Base-by-base conservation (phyloP, 495 filamentous ascomycete species). In the Rostrohypoxylon terebratum region DNA sequence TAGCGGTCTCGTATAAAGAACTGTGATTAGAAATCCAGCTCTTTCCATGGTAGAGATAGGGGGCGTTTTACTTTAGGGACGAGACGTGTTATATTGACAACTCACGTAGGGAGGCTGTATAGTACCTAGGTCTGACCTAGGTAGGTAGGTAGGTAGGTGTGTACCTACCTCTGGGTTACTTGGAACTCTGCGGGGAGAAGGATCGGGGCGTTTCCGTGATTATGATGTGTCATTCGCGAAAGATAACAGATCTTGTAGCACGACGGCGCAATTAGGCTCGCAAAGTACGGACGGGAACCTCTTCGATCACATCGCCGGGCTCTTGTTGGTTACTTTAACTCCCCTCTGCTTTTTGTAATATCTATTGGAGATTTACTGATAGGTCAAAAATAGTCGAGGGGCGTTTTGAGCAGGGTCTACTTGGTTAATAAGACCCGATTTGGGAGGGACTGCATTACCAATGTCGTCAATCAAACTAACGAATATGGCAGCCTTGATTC, bases 201-300 rank as follows among this genome's bases (percentile, higher is more conserved):
- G 21, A 28, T 53, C 23, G 23, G 7, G 13, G 21, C 13, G 21
- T 34, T 44, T 21, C 28, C n/a, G 40, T 40, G 14, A 42, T 14
- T 59, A 23, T 20, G n/a, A 10, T 60, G 45, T 57, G 25, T 50
- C 38, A 50, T 61, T 65, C 28, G 68, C 16, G 68, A 66, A 20
- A 63, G 68, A 71, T 57, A 71, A 21, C 36, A 65, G 45, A 61
- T 61, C 38, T 38, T 36, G 36, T 55, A 38, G 61, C 28, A 54
- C 59, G 42, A 65, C 48, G 23, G 20, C 34, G 48, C 21, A 33
- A 54, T 55, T 58, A 42, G 45, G 4, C 48, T 34, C 48, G 25
- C 31, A 61, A 40, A 10, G 31, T 38, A 71, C 61, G 14, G 10
- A 14, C 33, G 14, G 20, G 38, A 61, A 42, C 45, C 16, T n/a